A percentile compares a stretch with the other conserved stretches of the same genome.
Conservation (phyloP, 2,329 filamentous ascomycete species). For the Apiospora pterosperma region DNA sequence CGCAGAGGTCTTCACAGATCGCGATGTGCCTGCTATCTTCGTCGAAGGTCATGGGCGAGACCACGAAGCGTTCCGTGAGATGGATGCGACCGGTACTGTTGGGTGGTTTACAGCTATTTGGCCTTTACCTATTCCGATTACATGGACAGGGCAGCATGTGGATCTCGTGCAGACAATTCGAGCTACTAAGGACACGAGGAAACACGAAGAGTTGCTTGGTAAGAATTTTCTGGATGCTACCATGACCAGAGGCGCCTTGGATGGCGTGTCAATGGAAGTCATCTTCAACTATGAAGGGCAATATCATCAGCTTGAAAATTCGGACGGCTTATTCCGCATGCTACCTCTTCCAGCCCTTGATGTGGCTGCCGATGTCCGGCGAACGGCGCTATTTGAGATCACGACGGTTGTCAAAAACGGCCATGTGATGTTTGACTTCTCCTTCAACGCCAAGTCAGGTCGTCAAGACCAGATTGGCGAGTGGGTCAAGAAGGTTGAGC, state of each 20-base stretch:
- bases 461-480: constrained; percentile 7
- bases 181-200: constrained; percentile 3
- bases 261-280: constrained; percentile 5
- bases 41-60: constrained; percentile 8
- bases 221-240: constrained; percentile 1
- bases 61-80: neutral
- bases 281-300: constrained; percentile 9
- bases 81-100: constrained; percentile 7
- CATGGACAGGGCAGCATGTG: neutral
- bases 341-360: constrained; percentile 6
- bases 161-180: constrained; percentile 4
- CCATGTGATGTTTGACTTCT: constrained; percentile 4
- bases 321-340: constrained; percentile 8
- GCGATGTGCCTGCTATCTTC: neutral
- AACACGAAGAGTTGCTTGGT: neutral
- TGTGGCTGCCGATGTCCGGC: neutral
- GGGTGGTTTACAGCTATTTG: constrained; percentile 9
- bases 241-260: neutral
- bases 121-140: neutral
- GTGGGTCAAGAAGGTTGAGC: constrained; percentile 6
- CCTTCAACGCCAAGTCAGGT: constrained; percentile 3
- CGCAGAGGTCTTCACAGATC: neutral
- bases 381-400: constrained; percentile 6
- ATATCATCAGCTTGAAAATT: constrained; percentile 7
- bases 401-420: constrained; percentile 4